These are phyloP conservation scores for Collariella sp. DNA, from an alignment of 495 filamentous ascomycete genomes.

Conservation along the genomic window DNA sequence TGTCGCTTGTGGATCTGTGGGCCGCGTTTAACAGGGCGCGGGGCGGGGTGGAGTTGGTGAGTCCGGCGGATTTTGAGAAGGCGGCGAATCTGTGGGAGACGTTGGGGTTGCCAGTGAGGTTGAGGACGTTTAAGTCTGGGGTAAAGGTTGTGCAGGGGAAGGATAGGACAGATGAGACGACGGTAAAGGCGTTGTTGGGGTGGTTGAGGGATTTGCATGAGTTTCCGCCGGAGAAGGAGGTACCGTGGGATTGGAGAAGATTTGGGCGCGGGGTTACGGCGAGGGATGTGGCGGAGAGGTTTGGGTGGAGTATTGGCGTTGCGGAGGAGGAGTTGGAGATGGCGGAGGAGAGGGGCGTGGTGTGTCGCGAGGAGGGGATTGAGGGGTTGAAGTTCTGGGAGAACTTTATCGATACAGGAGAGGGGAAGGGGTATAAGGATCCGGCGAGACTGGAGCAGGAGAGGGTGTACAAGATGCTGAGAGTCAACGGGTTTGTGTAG, in stretches of 20 bases:
- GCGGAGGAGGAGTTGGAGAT: conserved; percentile 93
- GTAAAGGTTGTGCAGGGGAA: conserved; percentile 83
- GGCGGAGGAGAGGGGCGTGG: conserved; percentile 78
- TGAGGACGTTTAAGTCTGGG: conserved; percentile 84
- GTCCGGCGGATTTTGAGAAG: conserved; percentile 83
- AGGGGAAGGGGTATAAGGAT: conserved; percentile 23
- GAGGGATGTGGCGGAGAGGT: conserved; percentile 78
- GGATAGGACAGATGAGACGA: conserved; percentile 87
- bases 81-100: conserved; percentile 84
- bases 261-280: conserved; percentile 84
- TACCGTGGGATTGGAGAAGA: conserved; percentile 62
- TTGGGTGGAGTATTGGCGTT: conserved; percentile 98
- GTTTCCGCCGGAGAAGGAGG: conserved; percentile 52
- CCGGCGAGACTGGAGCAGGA: conserved; percentile 18
- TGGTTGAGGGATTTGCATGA: conserved; percentile 71
- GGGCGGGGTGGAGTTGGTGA: conserved; percentile 89
- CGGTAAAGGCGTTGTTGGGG: conserved; percentile 59
- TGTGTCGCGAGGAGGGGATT: conserved; percentile 77
- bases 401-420: conserved; percentile 50
- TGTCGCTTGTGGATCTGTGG: conserved; percentile 94
- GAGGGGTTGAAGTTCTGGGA: conserved; percentile 78
- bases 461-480: conserved; percentile 25
- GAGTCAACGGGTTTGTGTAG: conserved; percentile 32
- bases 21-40: conserved; percentile 94
- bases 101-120: conserved; percentile 73